Conservation (phyloP, 495 filamentous ascomycete genomes). For the Aspergillus affinis region DNA sequence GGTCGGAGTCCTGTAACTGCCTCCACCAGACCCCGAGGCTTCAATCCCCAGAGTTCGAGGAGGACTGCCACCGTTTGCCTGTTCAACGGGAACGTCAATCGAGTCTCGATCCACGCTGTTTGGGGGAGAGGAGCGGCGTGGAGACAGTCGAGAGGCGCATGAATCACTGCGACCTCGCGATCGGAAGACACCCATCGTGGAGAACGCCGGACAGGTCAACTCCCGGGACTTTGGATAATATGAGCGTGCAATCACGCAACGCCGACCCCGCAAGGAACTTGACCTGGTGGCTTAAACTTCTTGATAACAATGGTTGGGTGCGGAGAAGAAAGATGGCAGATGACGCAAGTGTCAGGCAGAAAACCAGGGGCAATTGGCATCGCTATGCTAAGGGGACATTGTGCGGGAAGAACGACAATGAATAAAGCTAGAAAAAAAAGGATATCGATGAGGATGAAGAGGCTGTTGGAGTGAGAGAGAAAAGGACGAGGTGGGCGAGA, state of each 20-base stretch:
- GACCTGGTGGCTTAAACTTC: neutral
- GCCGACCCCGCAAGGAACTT: conserved; percentile 2
- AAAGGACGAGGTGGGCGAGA: neutral
- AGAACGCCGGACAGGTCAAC: neutral
- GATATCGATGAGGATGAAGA: neutral
- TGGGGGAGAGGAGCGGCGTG: conserved; percentile 23
- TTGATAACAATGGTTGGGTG: conserved; percentile 1
- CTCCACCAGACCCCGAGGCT: conserved; percentile 36
- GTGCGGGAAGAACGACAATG: neutral
- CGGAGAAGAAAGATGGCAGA: conserved; percentile 13
- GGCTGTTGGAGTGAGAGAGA: neutral
- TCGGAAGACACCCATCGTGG: conserved; percentile 38
- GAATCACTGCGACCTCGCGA: conserved; percentile 40
- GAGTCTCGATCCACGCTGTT: conserved; percentile 25
- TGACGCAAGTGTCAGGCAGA: conserved; percentile 22
- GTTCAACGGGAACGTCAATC: conserved; percentile 30
- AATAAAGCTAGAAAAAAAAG: neutral
- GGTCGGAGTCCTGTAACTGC: conserved; percentile 63
- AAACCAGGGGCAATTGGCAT: conserved; percentile 16
- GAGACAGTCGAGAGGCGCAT: conserved; percentile 30
- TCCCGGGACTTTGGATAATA: neutral
- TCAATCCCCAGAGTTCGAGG: conserved; percentile 34
- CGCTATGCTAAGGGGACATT: conserved; percentile 2
- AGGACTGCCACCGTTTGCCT: conserved; percentile 34
- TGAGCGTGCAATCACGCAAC: conserved; percentile 14